phyloP scores from a whole-genome alignment of 129 eudicot genomes.

The Flaveria linearis region DNA sequence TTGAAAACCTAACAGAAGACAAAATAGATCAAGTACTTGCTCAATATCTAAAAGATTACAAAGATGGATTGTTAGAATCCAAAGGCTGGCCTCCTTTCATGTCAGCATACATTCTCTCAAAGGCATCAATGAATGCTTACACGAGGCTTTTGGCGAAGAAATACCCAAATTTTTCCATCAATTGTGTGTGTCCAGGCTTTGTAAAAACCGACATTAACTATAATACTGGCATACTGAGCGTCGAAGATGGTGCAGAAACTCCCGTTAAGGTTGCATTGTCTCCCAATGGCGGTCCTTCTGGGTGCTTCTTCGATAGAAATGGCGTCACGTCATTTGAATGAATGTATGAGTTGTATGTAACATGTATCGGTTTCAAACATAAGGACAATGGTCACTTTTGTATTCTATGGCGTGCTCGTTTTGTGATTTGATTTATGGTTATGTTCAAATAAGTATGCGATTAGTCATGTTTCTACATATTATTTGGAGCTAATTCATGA shows the following conservation, averaged over 20 bases:
- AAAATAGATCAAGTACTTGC: slow-evolving; percentile 47
- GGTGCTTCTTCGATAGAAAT: slow-evolving; percentile 42
- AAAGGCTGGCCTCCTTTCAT: slow-evolving; percentile 39
- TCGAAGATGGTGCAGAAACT: slow-evolving; percentile 52
- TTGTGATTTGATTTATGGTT: background rate
- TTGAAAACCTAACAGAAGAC: slow-evolving; percentile 48
- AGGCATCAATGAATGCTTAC: slow-evolving; percentile 64
- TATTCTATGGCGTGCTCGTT: background rate
- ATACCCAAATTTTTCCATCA: slow-evolving; percentile 45
- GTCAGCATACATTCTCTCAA: slow-evolving; percentile 48
- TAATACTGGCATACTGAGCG: slow-evolving; percentile 38
- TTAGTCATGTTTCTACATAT: no score
- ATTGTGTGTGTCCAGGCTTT: slow-evolving; percentile 59
- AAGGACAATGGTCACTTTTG: background rate
- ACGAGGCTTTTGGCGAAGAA: slow-evolving; percentile 65
- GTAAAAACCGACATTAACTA: slow-evolving; percentile 49
- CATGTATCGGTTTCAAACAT: background rate
- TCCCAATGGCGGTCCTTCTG: slow-evolving; percentile 44
- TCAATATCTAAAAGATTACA: slow-evolving; percentile 41
- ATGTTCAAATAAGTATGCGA: no score
- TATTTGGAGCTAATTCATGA: no score
- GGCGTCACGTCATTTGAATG: slow-evolving; percentile 42
- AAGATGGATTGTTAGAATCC: slow-evolving; percentile 38
- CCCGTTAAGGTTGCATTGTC: slow-evolving; percentile 40
- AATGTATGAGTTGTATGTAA: background rate